Evolutionary conservation across 2,329 filamentous ascomycete species (phyloP), one percentile per base, ranked within the genome.

Genomic region (Phialophora tarda): DNA sequence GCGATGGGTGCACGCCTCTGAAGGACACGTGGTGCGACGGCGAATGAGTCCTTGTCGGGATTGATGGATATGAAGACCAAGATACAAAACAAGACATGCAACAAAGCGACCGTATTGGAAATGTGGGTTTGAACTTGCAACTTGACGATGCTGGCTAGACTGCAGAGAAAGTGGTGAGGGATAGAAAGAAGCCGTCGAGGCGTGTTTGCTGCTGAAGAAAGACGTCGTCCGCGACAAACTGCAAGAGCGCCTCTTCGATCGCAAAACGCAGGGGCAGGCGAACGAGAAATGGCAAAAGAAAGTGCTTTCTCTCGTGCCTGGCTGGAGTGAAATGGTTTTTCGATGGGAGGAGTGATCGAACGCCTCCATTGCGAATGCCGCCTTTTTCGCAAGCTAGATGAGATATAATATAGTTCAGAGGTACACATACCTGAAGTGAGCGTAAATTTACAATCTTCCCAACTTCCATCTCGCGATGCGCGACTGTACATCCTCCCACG

Each of bases 401-500:
- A 50, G 26, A 50, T 53, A 61, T 34, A 50, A 7, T 61, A 61
- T 48, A 61, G 17, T 59, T 32, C 48, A 38, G 32, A 53, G 48
- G 59, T 23, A 67, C 54, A 65, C 62, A 61, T 64, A 66, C 64
- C 50, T 34, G 17, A 11, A 5, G 38, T 50, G 12, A 34, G 41
- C 55, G 14, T 23, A 32, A 59, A 48, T 62, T 77, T 77, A 89
- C 73, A 82, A 76, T 73, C 85, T 86, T 4, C 93, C 93, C 68
- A 98, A 78, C 74, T 91, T 89, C 92, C 93, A 97, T 75, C 86
- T 85, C 53, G 89, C 86, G 73, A 98, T 95, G 62, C 90, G 84
- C 65, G 93, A 89, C 81, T 98, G 93, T 51, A 98, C 94, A 78
- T 96, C 91, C 60, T 90, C 89, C 93, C 95, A 98, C 28, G 84